Percentiles rank a stretch among this genome's conserved stretches.
These are phyloP conservation scores for Perkinsus olseni DNA, from an alignment of 169 alveolate species.

Conservation along the genomic window DNA sequence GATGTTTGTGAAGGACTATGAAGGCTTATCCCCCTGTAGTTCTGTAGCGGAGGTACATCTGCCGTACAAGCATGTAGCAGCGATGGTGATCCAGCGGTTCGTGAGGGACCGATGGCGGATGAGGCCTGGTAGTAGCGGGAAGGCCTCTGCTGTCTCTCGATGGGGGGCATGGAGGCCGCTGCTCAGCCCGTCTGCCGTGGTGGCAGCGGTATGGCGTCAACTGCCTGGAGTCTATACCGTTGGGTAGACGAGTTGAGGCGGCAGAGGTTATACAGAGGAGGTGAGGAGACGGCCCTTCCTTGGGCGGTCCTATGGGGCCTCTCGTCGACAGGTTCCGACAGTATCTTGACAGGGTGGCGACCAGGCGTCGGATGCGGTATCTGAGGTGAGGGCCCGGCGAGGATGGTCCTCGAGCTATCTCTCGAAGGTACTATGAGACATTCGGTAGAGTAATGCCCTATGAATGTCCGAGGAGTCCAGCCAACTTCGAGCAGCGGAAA, in stretches of 20 bases:
- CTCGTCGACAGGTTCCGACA: neutral
- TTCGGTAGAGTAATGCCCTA: neutral
- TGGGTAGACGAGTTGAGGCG: neutral
- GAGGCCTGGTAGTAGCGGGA: neutral
- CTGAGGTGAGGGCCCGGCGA: neutral
- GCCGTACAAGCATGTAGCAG: neutral
- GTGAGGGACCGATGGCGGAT: neutral
- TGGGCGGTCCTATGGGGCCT: too few species aligned
- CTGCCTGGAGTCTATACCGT: neutral
- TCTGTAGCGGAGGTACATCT: neutral
- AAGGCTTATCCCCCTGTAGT: neutral
- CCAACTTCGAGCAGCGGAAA: neutral
- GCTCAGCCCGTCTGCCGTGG: neutral
- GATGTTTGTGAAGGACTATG: neutral
- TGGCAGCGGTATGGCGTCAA: neutral
- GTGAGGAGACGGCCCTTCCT: neutral
- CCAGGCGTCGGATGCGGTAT: neutral
- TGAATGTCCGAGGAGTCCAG: neutral
- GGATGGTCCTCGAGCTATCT: neutral
- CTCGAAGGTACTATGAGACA: neutral
- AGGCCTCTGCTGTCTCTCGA: neutral
- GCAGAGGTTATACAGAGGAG: neutral
- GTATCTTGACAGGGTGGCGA: neutral
- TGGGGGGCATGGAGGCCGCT: neutral
- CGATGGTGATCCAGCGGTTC: neutral